Evolutionary conservation across 805 yeast genomes (phyloP).

Genomic region (Spathaspora gorwiae): DNA sequence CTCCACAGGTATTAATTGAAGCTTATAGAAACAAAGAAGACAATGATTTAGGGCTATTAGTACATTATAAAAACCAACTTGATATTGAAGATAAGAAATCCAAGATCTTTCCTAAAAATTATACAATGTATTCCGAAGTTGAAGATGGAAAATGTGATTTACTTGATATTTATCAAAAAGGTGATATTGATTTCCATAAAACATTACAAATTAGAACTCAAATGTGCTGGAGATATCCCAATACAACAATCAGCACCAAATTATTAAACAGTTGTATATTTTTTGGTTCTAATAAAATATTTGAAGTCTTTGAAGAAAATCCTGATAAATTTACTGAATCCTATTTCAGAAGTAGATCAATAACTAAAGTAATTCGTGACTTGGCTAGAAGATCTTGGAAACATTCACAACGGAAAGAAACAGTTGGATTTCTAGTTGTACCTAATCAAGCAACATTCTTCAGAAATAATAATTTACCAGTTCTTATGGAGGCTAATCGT

Average conservation of each 20-base stretch:
- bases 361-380: constrained; percentile 73
- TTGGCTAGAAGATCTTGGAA: constrained; percentile 90
- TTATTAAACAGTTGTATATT: constrained; percentile 68
- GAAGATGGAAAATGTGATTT: constrained; percentile 37
- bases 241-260: constrained; percentile 69
- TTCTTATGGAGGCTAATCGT: constrained; percentile 88
- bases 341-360: constrained; percentile 44
- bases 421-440: constrained; percentile 64
- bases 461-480: constrained; percentile 72
- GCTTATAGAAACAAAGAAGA: constrained; percentile 71
- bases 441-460: constrained; percentile 70
- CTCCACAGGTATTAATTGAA: constrained; percentile 84
- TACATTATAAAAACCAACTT: constrained; percentile 69
- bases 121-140: constrained; percentile 57
- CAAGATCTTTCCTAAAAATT: constrained; percentile 54
- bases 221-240: constrained; percentile 85
- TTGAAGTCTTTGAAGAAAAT: constrained; percentile 44
- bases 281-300: constrained; percentile 43
- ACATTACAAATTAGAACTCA: constrained; percentile 76
- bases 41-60: constrained; percentile 65
- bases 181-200: constrained; percentile 67
- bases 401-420: constrained; percentile 55
- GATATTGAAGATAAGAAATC: constrained; percentile 75
- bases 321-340: constrained; percentile 29
- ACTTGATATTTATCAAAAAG: constrained; percentile 68